Conservation (phyloP, 106 monocot species). For the Xerophyta viscosa region DNA sequence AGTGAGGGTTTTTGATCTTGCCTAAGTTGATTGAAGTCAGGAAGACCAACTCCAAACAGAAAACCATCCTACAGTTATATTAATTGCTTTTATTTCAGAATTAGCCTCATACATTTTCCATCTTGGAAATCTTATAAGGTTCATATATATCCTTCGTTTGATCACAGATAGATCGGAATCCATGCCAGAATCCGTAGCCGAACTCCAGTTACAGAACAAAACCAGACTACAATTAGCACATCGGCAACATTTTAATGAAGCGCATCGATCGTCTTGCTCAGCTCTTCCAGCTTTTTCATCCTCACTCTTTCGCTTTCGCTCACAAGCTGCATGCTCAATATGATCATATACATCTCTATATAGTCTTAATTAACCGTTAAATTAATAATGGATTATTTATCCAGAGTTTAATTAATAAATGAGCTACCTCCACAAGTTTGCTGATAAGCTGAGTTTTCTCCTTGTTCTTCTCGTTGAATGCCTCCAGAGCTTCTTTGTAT, state of each 20-base stretch:
- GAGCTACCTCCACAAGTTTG: slow-evolving; percentile 59
- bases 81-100: no score
- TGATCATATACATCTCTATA: neutral
- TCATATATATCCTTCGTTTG: no score
- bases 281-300: slow-evolving; percentile 88
- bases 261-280: slow-evolving; percentile 73
- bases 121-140: no score
- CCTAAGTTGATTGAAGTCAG: no score
- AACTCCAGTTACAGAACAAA: no score
- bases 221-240: no score
- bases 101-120: no score
- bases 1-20: no score
- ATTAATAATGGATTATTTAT: neutral
- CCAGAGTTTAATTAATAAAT: neutral
- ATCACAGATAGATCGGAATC: no score
- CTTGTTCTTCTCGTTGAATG: slow-evolving; percentile 69
- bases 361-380: neutral
- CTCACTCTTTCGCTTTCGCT: slow-evolving; percentile 72
- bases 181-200: no score
- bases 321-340: slow-evolving; percentile 37
- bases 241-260: slow-evolving; percentile 1
- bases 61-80: no score
- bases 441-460: slow-evolving; percentile 57
- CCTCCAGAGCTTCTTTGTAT: slow-evolving; percentile 65
- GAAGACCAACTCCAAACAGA: no score